A percentile compares a stretch with the other conserved stretches of the same genome.
Conservation (phyloP, 345 rosid genomes). For the Chamaenerion angustifolium region DNA sequence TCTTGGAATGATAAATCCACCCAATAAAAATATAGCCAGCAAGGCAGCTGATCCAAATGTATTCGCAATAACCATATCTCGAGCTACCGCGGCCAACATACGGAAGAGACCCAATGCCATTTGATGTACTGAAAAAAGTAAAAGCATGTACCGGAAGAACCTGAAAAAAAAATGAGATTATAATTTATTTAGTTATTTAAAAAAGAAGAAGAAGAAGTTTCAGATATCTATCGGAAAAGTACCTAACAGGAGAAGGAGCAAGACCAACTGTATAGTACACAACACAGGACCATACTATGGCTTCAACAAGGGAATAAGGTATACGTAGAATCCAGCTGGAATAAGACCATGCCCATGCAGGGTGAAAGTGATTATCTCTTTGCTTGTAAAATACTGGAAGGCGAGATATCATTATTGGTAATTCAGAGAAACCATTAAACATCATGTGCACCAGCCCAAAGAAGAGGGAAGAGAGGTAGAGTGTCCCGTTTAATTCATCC, state of each 20-base stretch:
- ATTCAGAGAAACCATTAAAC: slow-evolving; percentile 80
- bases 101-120: slow-evolving; percentile 86
- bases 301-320: slow-evolving; percentile 75
- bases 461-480: slow-evolving; percentile 72
- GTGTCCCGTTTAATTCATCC: slow-evolving; percentile 47
- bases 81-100: slow-evolving; percentile 59
- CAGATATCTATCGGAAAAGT: not conserved
- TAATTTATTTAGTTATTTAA: not conserved
- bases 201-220: not conserved
- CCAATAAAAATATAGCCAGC: slow-evolving; percentile 49
- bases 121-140: slow-evolving; percentile 71
- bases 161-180: slow-evolving; percentile 18
- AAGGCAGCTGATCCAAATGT: slow-evolving; percentile 72
- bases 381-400: slow-evolving; percentile 89
- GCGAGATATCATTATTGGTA: slow-evolving; percentile 71
- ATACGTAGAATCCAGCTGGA: slow-evolving; percentile 72
- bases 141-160: slow-evolving; percentile 68
- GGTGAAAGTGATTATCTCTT: slow-evolving; percentile 79
- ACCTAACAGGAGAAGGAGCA: slow-evolving; percentile 69
- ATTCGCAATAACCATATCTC: slow-evolving; percentile 82
- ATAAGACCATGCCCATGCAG: slow-evolving; percentile 83
- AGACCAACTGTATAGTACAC: slow-evolving; percentile 77
- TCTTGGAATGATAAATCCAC: slow-evolving; percentile 83
- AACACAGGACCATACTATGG: slow-evolving; percentile 74
- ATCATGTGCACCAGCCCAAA: slow-evolving; percentile 77